These are phyloP conservation scores for Annulohypoxylon stygium DNA, from an alignment of 495 filamentous ascomycete genomes.

Conservation along the genomic window DNA sequence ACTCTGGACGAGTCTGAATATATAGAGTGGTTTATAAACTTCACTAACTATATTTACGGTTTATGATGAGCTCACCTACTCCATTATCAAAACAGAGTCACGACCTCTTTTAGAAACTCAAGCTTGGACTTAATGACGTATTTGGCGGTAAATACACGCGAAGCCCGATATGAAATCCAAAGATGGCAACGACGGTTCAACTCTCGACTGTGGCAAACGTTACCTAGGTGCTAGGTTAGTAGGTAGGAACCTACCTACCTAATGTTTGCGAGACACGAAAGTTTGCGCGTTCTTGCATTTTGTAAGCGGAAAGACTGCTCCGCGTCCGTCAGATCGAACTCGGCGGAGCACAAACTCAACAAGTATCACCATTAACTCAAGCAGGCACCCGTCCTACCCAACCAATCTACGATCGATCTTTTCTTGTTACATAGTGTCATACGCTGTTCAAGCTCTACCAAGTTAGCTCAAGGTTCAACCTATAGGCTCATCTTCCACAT, in stretches of 20 bases:
- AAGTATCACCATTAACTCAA: conserved; percentile 9
- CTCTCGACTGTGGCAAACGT: conserved; percentile 22
- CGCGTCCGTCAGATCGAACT: conserved; percentile 4
- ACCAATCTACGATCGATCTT: background rate
- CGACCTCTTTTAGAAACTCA: conserved; percentile 12
- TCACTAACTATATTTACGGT: background rate
- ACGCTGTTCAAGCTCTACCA: conserved; percentile 10
- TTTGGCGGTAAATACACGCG: conserved; percentile 12
- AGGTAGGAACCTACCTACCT: background rate
- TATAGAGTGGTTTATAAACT: background rate
- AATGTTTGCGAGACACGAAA: conserved; percentile 23
- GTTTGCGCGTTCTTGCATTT: conserved; percentile 2
- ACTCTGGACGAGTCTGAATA: background rate
- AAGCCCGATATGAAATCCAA: background rate
- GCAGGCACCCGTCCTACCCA: conserved; percentile 13
- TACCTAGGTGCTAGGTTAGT: background rate
- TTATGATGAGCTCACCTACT: background rate
- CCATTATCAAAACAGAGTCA: background rate
- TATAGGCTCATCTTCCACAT: conserved; percentile 1
- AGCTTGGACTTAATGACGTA: conserved; percentile 23
- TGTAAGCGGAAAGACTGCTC: conserved; percentile 35
- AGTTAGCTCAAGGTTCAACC: conserved; percentile 9
- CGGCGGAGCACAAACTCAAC: conserved; percentile 6
- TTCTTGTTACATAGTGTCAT: conserved; percentile 3
- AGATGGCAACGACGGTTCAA: conserved; percentile 11